Conservation (phyloP, 164 flowering plant species). For the Houttuynia cordata region DNA sequence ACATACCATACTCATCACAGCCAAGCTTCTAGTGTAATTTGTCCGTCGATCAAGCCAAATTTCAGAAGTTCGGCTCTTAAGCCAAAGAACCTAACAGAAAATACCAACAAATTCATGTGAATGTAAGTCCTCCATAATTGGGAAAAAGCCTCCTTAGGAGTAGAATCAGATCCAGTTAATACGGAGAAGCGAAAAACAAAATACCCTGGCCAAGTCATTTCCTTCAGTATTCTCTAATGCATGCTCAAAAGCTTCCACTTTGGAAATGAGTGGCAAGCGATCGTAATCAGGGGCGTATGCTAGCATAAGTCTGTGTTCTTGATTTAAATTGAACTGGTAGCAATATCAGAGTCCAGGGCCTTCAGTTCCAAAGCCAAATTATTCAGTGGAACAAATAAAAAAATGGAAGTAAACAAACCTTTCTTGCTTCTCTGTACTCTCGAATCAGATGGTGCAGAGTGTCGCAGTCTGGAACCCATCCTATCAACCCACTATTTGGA, state of each 20-base stretch:
- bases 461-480: slow-evolving; percentile 97
- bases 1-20: slow-evolving; percentile 99
- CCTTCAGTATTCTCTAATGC: slow-evolving; percentile 89
- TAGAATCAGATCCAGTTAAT: background rate
- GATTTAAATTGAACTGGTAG: slow-evolving; percentile 69
- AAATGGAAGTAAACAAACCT: slow-evolving; percentile 42
- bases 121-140: background rate
- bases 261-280: slow-evolving; percentile 87
- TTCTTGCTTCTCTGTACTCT: slow-evolving; percentile 92
- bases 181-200: slow-evolving; percentile 2
- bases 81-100: slow-evolving; percentile 70
- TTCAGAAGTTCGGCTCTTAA: slow-evolving; percentile 96
- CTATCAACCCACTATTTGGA: slow-evolving; percentile 95
- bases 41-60: slow-evolving; percentile 95
- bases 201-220: slow-evolving; percentile 82
- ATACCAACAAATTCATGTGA: background rate
- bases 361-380: background rate
- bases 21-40: slow-evolving; percentile 94
- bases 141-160: too few species aligned
- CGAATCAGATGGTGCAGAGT: slow-evolving; percentile 89
- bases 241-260: slow-evolving; percentile 94
- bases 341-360: background rate
- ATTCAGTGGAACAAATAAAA: background rate
- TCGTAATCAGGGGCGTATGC: slow-evolving; percentile 96
- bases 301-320: slow-evolving; percentile 87